These are phyloP conservation scores for Ogataea thermomethanolica DNA, from an alignment of 805 yeast species.

Conservation along the genomic window DNA sequence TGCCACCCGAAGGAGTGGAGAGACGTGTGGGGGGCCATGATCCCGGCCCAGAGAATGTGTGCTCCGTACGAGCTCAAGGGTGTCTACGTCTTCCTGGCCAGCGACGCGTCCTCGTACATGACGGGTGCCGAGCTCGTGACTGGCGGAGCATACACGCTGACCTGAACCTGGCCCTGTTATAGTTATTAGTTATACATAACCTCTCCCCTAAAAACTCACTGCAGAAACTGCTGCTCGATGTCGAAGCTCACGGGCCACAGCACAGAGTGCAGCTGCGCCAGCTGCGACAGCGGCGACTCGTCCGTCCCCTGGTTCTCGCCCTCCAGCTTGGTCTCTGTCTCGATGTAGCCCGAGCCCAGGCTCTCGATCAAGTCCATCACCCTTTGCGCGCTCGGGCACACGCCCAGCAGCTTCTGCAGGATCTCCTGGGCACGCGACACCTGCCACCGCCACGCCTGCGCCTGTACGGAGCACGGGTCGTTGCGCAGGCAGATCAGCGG, in stretches of 20 bases:
- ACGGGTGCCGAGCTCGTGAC: conserved; percentile 45
- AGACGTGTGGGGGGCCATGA: conserved; percentile 24
- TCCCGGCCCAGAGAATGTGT: conserved; percentile 45
- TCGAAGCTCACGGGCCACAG: conserved; percentile 19
- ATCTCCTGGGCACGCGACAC: conserved; percentile 5
- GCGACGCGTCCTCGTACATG: conserved; percentile 46
- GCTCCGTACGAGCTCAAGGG: conserved; percentile 45
- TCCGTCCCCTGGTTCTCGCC: conserved; percentile 9
- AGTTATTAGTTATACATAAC: neutral
- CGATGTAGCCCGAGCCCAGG: conserved; percentile 10
- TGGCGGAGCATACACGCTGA: conserved; percentile 42
- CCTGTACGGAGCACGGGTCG: conserved; percentile 5
- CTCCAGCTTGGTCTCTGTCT: neutral
- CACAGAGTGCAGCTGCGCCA: conserved; percentile 14
- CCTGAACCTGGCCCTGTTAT: conserved; percentile 1
- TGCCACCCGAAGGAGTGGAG: conserved; percentile 25
- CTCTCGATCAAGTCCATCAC: conserved; percentile 11
- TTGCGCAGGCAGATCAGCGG: conserved; percentile 16
- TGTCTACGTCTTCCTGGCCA: conserved; percentile 47
- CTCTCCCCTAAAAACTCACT: conserved; percentile 8
- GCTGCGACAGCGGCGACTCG: conserved; percentile 15
- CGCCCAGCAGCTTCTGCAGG: conserved; percentile 6
- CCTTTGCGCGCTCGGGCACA: conserved; percentile 13
- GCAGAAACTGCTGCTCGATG: conserved; percentile 3
- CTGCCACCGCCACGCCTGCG: conserved; percentile 10